Conservation (phyloP, 257 asterid genomes). For the Avicennia marina region DNA sequence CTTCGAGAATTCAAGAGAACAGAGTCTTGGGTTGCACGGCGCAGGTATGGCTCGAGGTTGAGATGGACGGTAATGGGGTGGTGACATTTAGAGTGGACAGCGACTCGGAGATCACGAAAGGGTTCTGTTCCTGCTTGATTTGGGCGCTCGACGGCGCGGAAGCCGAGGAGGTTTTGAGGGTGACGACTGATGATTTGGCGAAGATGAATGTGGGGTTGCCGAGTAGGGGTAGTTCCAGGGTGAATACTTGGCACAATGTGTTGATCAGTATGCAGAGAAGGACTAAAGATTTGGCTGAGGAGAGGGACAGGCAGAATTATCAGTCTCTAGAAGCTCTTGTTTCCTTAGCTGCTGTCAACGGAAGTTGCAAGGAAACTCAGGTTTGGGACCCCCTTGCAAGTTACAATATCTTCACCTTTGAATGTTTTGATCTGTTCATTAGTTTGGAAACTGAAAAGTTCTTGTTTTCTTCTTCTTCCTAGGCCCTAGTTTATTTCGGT, state of each 20-base stretch:
- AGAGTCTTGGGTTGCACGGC: constrained; percentile 86
- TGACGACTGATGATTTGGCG: constrained; percentile 53
- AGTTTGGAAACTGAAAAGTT: too few relatives aligned
- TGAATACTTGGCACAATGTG: constrained; percentile 84
- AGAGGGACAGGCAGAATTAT: constrained; percentile 43
- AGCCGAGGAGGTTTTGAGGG: constrained; percentile 54
- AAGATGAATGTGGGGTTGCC: constrained; percentile 71
- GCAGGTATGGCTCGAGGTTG: constrained; percentile 73
- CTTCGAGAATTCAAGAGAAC: constrained; percentile 38
- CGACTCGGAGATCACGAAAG: constrained; percentile 79
- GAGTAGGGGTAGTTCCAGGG: constrained; percentile 37
- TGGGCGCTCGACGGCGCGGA: constrained; percentile 70
- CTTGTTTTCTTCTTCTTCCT: too few relatives aligned
- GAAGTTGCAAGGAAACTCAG: too few relatives aligned
- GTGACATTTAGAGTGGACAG: constrained; percentile 59
- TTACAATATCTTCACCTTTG: too few relatives aligned
- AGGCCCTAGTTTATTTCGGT: too few relatives aligned
- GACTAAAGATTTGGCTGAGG: constrained; percentile 45
- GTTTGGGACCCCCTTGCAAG: too few relatives aligned
- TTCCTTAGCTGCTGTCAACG: too few relatives aligned
- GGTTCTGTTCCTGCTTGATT: constrained; percentile 72
- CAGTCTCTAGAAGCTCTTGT: too few relatives aligned
- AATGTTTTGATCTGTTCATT: too few relatives aligned
- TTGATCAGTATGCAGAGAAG: constrained; percentile 65
- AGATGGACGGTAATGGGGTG: constrained; percentile 36